These are phyloP conservation scores for Russula sp. DNA, from an alignment of 768 basidiomycete genomes.

Conservation along the genomic window DNA sequence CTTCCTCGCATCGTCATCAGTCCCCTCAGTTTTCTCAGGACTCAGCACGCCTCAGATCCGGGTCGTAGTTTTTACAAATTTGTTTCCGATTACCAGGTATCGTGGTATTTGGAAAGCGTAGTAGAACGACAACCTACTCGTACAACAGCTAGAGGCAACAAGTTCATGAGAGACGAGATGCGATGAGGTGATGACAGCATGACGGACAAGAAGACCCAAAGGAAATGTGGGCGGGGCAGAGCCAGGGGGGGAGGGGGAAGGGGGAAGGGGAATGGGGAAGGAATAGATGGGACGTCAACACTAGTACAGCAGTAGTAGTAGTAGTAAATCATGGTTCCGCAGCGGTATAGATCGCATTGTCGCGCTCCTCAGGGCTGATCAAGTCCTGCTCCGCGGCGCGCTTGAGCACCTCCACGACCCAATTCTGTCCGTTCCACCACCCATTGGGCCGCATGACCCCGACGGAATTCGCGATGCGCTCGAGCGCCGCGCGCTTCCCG, in stretches of 20 bases:
- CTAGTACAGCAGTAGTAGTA: not conserved
- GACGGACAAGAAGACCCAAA: too few relatives aligned
- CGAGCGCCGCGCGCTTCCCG: slow-evolving; percentile 17
- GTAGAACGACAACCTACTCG: too few relatives aligned
- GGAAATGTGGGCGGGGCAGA: too few relatives aligned
- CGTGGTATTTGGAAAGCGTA: too few relatives aligned
- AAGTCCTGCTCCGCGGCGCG: slow-evolving; percentile 21
- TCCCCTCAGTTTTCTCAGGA: too few relatives aligned
- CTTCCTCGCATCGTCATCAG: too few relatives aligned
- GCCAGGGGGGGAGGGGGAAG: not conserved
- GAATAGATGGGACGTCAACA: not conserved
- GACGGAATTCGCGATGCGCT: slow-evolving; percentile 21
- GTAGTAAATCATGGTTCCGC: slow-evolving; percentile 17
- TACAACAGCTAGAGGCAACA: too few relatives aligned
- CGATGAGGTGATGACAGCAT: too few relatives aligned
- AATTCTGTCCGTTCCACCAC: slow-evolving; percentile 26
- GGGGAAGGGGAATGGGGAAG: not conserved
- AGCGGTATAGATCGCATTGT: slow-evolving; percentile 20
- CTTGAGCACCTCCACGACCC: slow-evolving; percentile 24
- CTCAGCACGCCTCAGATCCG: too few relatives aligned
- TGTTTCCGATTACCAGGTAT: too few relatives aligned
- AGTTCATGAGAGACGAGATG: too few relatives aligned
- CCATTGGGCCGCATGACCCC: slow-evolving; percentile 24
- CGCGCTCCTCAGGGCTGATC: slow-evolving; percentile 20
- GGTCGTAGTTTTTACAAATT: too few relatives aligned